Evolutionary conservation across 73 alveolate species (phyloP), one percentile per base, ranked within the genome.

Genomic region (Paraurostyla sp.): DNA sequence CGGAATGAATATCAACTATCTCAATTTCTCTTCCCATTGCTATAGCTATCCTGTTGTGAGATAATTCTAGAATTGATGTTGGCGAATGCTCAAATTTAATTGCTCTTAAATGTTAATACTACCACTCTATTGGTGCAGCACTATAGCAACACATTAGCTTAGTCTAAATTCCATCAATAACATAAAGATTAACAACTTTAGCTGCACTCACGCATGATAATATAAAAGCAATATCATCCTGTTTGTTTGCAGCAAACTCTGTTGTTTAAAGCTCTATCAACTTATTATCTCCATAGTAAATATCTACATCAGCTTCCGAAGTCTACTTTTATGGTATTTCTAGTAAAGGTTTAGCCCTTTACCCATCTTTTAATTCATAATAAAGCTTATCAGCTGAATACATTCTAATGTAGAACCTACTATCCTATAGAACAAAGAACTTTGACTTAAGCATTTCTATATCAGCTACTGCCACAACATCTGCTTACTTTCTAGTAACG

Each of bases 241-340:
- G 36, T 49, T 84, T 84, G 18, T 76, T 84, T 15, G 80, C 62
- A 0, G 78, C 87, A 29, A 63, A 84, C 29, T 84, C 82, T 22
- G 92, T 63, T 41, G 80, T 84, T 23, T 42, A 36, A 1, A 84
- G 45, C 29, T 84, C 92, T 7, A 84, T 48, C 27, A 84, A 48
- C 40, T 84, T 84, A 42, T 69, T 69, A 49, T 84, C 92, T 3
- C 92, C 92, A 40, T 43, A 68, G 48, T 84, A 84, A 65, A 84
- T 68, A 27, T 84, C 92, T 15, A 63, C 75, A 3, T 78, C 56
- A 45, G 29, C 76, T 18, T 84, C 87, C 30, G 23, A 18, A 7
- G 42, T 45, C 9, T 51, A 75, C 32, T 48, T 84, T 84, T 84
- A 62, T 22, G 76, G 33, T 0, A 84, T 84, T 69, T 84, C 92